Evolutionary conservation across 805 yeast genomes (phyloP).

Genomic region (Zygoascus tannicola): DNA sequence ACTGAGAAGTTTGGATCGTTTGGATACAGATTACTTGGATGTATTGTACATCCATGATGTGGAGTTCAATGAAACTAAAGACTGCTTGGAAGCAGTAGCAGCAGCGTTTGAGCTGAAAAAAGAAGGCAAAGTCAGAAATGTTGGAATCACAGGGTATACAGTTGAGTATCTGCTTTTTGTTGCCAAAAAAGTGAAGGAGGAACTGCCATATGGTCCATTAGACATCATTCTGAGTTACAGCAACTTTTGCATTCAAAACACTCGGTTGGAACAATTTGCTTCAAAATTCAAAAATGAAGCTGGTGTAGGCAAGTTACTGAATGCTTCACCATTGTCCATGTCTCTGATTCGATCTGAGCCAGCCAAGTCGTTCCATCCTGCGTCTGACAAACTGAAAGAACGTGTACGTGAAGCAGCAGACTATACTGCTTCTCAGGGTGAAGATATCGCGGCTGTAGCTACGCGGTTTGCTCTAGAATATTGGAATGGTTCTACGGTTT

Average conservation of each 20-base stretch:
- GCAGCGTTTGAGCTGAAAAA: slow-evolving; percentile 50
- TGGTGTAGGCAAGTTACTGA: slow-evolving; percentile 50
- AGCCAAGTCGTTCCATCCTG: slow-evolving; percentile 78
- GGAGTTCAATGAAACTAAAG: slow-evolving; percentile 57
- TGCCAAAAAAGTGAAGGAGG: slow-evolving; percentile 31
- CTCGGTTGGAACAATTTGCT: slow-evolving; percentile 42
- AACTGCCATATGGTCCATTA: slow-evolving; percentile 45
- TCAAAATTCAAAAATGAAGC: slow-evolving; percentile 32
- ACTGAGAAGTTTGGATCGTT: slow-evolving; percentile 53
- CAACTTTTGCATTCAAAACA: slow-evolving; percentile 76
- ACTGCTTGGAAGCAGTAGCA: slow-evolving; percentile 52
- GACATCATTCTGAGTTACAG: slow-evolving; percentile 75
- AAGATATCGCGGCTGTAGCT: slow-evolving; percentile 75
- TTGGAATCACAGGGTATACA: slow-evolving; percentile 87
- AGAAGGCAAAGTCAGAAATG: slow-evolving; percentile 50
- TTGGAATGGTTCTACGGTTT: slow-evolving; percentile 62
- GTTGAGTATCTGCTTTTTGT: slow-evolving; percentile 54
- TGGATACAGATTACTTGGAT: slow-evolving; percentile 63
- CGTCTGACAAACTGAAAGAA: slow-evolving; percentile 44
- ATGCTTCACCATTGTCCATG: slow-evolving; percentile 86
- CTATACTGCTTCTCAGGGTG: slow-evolving; percentile 33
- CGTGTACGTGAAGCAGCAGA: slow-evolving; percentile 37
- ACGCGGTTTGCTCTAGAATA: slow-evolving; percentile 60
- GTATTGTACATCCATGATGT: slow-evolving; percentile 82
- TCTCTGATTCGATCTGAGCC: slow-evolving; percentile 60